Percentiles rank a stretch among this genome's conserved stretches.
phyloP scores from a whole-genome alignment of 177 flowering plant genomes.

The Vitis hybrid region DNA sequence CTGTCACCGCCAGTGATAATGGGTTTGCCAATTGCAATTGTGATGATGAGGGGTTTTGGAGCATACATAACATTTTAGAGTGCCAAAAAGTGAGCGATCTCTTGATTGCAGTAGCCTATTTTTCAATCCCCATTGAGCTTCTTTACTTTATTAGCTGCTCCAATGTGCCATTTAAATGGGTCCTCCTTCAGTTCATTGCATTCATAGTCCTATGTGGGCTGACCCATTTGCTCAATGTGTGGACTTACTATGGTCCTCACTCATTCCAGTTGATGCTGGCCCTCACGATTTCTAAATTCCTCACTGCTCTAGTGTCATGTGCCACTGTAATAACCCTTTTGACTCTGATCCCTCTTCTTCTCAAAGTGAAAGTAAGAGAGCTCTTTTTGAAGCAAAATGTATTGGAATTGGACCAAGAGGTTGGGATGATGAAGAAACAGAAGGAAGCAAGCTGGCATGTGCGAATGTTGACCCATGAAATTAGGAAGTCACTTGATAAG shows the following conservation, averaged over 20 bases:
- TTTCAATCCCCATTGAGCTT: slow-evolving; percentile 93
- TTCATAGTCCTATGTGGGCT: slow-evolving; percentile 94
- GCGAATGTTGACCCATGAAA: slow-evolving; percentile 92
- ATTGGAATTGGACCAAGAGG: slow-evolving; percentile 82
- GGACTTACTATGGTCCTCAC: slow-evolving; percentile 73
- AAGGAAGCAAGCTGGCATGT: slow-evolving; percentile 86
- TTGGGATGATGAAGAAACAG: slow-evolving; percentile 77
- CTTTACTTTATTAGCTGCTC: slow-evolving; percentile 93
- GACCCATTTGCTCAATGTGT: slow-evolving; percentile 85
- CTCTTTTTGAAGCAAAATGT: slow-evolving; percentile 81
- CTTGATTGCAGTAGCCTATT: slow-evolving; percentile 90
- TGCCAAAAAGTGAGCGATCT: slow-evolving; percentile 87
- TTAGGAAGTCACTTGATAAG: slow-evolving; percentile 77
- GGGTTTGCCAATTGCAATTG: slow-evolving; percentile 66
- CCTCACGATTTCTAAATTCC: slow-evolving; percentile 79
- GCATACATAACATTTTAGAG: slow-evolving; percentile 61
- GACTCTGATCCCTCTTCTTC: slow-evolving; percentile 84
- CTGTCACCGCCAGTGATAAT: slow-evolving; percentile 40
- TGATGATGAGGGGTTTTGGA: slow-evolving; percentile 81
- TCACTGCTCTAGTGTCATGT: slow-evolving; percentile 90
- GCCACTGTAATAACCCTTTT: slow-evolving; percentile 90
- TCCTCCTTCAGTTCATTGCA: slow-evolving; percentile 76
- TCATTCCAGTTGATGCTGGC: slow-evolving; percentile 76
- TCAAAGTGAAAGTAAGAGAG: slow-evolving; percentile 86
- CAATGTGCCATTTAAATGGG: slow-evolving; percentile 97